A percentile compares a stretch with the other conserved stretches of the same genome.
Conservation (phyloP, 2,329 filamentous ascomycete species). For the Metarhizium robertsii region DNA sequence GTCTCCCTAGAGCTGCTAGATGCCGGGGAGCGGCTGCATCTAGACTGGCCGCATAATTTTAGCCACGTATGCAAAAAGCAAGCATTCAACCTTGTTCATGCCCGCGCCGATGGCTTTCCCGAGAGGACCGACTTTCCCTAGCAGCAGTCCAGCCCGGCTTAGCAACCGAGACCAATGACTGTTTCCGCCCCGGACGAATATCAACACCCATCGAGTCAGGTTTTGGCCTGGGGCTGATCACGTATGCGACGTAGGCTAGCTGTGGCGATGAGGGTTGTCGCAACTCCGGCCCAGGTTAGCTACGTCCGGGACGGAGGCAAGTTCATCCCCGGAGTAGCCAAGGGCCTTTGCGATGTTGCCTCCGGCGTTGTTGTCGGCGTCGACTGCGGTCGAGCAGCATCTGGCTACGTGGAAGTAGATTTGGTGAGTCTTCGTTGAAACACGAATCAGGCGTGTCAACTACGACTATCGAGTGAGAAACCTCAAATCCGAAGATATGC, state of each 20-base stretch:
- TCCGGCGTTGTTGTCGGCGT: slow-evolving; percentile 15
- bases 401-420: neutral
- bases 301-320: slow-evolving; percentile 32
- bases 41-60: too few relatives aligned
- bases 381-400: slow-evolving; percentile 22
- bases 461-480: too few relatives aligned
- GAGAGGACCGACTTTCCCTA: slow-evolving; percentile 34
- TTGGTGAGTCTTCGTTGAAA: slow-evolving; percentile 9
- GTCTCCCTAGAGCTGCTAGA: too few relatives aligned
- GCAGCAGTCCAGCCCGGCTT: slow-evolving; percentile 49
- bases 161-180: slow-evolving; percentile 49
- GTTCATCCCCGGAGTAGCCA: slow-evolving; percentile 40
- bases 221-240: neutral
- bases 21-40: too few relatives aligned
- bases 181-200: slow-evolving; percentile 37
- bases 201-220: neutral
- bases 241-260: slow-evolving; percentile 25
- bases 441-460: too few relatives aligned
- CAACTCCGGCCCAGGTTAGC: slow-evolving; percentile 46
- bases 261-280: slow-evolving; percentile 40
- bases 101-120: slow-evolving; percentile 48
- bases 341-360: slow-evolving; percentile 39
- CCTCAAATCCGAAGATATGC: too few relatives aligned
- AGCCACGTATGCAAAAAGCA: too few relatives aligned
- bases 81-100: slow-evolving; percentile 41